These are phyloP conservation scores for Pseudogymnoascus sp. DNA, from an alignment of 2,329 filamentous ascomycete genomes.

Conservation along the genomic window DNA sequence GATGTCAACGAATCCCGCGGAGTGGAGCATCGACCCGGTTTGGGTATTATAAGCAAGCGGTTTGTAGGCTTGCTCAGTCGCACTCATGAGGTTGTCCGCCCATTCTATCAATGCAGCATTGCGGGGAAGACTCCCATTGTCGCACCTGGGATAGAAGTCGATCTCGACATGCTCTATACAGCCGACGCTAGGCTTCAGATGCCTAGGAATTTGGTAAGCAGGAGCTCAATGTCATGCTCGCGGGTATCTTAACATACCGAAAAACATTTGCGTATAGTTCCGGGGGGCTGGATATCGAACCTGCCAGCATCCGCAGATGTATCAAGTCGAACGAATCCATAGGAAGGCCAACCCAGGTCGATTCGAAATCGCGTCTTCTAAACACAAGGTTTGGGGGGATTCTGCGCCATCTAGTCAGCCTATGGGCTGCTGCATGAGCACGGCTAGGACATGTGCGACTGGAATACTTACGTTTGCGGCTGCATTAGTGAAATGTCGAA, in stretches of 20 bases:
- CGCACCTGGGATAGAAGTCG: conserved; percentile 67
- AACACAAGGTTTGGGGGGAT: conserved; percentile 64
- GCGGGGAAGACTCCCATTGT: conserved; percentile 52
- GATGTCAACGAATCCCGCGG: conserved; percentile 73
- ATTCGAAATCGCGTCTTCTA: conserved; percentile 67
- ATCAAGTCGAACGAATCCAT: conserved; percentile 55
- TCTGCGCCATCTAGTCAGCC: conserved; percentile 36
- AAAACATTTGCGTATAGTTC: conserved; percentile 64
- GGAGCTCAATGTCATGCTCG: background rate
- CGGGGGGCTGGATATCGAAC: conserved; percentile 69
- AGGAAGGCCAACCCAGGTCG: conserved; percentile 51
- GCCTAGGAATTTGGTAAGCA: conserved; percentile 37
- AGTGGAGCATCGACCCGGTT: conserved; percentile 52
- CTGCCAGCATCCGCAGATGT: conserved; percentile 70
- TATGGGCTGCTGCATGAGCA: conserved; percentile 23
- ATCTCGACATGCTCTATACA: conserved; percentile 84
- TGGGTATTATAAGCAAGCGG: conserved; percentile 57
- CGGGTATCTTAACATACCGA: conserved; percentile 39
- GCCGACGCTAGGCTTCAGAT: conserved; percentile 67
- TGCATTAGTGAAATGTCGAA: conserved; percentile 56
- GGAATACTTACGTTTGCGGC: conserved; percentile 39
- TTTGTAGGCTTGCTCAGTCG: conserved; percentile 56
- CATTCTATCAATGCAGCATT: conserved; percentile 56
- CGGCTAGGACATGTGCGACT: conserved; percentile 30
- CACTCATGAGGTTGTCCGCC: conserved; percentile 59